Conservation (phyloP, 441 rosid species). For the Populus hybrid region DNA sequence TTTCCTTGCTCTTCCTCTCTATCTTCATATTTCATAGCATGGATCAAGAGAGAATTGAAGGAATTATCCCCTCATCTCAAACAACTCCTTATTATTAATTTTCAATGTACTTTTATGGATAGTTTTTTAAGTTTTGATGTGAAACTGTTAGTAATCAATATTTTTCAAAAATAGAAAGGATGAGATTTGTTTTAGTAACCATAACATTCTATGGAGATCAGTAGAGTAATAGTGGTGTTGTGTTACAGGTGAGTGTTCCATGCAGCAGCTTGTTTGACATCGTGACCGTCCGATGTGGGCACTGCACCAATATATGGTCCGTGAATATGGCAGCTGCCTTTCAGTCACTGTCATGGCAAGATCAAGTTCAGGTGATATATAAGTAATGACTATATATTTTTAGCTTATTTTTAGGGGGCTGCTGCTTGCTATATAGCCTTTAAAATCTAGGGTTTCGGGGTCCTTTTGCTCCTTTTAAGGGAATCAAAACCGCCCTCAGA, state of each 20-base stretch:
- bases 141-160: not conserved
- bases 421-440: constrained; percentile 13
- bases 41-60: not conserved
- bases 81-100: not conserved
- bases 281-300: constrained; percentile 91
- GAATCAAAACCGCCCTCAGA: constrained; percentile 4
- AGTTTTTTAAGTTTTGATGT: not conserved
- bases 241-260: constrained; percentile 84
- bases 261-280: constrained; percentile 70
- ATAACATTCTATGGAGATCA: not conserved
- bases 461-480: constrained; percentile 18
- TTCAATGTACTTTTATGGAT: not conserved
- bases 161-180: not conserved
- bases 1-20: not conserved
- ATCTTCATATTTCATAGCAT: not conserved
- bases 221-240: not conserved
- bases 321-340: constrained; percentile 94
- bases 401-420: constrained; percentile 17
- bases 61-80: not conserved
- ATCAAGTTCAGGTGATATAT: constrained; percentile 50
- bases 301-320: constrained; percentile 84
- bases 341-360: constrained; percentile 80
- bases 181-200: not conserved
- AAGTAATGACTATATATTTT: not conserved
- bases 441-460: constrained; percentile 39